Percentiles rank a stretch among this genome's conserved stretches.
phyloP scores from a whole-genome alignment of 2,329 filamentous ascomycete genomes.

The Colletotrichum zoysiae region DNA sequence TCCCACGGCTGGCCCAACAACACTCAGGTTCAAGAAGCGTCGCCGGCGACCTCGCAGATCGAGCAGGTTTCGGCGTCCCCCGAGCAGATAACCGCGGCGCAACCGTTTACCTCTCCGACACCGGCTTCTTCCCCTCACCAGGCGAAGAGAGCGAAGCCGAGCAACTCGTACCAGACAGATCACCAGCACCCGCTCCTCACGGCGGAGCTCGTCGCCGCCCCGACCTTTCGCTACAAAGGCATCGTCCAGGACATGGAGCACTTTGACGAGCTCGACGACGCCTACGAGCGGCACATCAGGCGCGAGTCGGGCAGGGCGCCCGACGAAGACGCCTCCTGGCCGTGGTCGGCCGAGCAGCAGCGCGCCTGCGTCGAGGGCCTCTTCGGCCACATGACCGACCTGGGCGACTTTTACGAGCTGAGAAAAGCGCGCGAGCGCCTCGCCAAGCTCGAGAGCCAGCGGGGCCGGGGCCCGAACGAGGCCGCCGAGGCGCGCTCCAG shows the following conservation, averaged over 20 bases:
- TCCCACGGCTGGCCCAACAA: background rate
- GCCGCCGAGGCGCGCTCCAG: background rate
- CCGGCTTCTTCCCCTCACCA: no score
- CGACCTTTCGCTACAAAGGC: background rate
- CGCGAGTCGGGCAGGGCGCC: background rate
- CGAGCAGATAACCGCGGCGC: background rate
- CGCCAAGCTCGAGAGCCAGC: background rate
- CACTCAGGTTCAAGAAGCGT: no score
- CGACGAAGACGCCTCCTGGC: slow-evolving; percentile 6
- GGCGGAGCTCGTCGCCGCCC: background rate
- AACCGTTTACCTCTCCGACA: fast-evolving
- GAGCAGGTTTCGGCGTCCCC: background rate
- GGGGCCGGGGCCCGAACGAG: background rate
- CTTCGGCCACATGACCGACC: background rate
- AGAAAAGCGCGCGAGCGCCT: slow-evolving; percentile 19
- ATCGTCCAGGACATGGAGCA: slow-evolving; percentile 3
- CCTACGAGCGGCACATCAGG: slow-evolving; percentile 11
- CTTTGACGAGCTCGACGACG: slow-evolving; percentile 1
- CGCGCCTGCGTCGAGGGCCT: background rate
- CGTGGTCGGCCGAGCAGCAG: background rate
- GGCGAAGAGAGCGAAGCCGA: background rate
- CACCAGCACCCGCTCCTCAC: slow-evolving; percentile 8
- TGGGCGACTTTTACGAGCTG: slow-evolving; percentile 15
- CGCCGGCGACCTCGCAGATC: background rate
- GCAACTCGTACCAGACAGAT: background rate